Conservation (phyloP, 352 stramenopile species). For the Thraustochytrium sp. region DNA sequence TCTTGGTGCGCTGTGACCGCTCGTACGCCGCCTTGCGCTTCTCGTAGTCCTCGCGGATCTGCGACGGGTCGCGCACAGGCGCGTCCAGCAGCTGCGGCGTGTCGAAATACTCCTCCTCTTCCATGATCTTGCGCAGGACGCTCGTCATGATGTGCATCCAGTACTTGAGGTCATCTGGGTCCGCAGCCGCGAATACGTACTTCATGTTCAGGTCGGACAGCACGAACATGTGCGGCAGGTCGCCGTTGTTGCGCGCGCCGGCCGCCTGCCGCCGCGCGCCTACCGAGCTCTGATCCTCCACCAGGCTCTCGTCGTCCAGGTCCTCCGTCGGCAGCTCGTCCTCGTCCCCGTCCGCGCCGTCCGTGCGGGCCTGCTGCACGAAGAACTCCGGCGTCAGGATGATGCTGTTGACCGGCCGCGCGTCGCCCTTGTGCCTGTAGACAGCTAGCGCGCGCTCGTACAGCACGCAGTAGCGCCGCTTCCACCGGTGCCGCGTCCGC, state of each 20-base stretch:
- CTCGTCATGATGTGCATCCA: constrained; percentile 39
- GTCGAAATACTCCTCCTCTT: constrained; percentile 40
- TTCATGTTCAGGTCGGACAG: constrained; percentile 22
- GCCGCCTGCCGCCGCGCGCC: not conserved
- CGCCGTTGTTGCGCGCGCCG: not conserved
- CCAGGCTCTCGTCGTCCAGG: not conserved
- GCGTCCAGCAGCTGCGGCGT: not conserved
- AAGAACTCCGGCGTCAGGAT: constrained; percentile 40
- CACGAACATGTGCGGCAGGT: not conserved
- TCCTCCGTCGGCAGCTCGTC: not conserved
- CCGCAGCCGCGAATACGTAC: constrained; percentile 18
- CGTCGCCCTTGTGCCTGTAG: constrained; percentile 28
- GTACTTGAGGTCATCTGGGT: not conserved
- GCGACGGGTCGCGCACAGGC: not conserved
- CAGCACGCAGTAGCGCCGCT: constrained; percentile 3
- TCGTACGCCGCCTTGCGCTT: constrained; percentile 25
- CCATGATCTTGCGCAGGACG: constrained; percentile 22
- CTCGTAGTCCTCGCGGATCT: not conserved
- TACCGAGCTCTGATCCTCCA: constrained; percentile 21
- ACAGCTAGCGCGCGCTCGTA: not conserved
- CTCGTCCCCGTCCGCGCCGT: not conserved
- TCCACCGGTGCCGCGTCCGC: not conserved
- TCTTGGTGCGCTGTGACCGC: constrained; percentile 2
- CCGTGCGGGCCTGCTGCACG: not conserved
- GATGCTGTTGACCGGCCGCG: not conserved